Percentiles rank a stretch among this genome's conserved stretches.
phyloP scores from a whole-genome alignment of 805 yeast genomes.

The Saccharomycopsis schoenii region DNA sequence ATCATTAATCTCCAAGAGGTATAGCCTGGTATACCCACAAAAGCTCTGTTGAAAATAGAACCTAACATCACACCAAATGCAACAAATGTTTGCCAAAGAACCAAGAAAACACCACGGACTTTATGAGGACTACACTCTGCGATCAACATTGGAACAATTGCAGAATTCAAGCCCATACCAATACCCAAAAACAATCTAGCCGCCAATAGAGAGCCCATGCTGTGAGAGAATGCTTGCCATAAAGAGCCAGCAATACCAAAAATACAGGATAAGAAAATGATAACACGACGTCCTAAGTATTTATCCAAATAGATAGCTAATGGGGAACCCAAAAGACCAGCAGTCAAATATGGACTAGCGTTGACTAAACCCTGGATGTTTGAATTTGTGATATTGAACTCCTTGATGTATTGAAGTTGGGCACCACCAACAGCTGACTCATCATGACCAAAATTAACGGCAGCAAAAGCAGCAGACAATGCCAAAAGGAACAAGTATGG shows the following conservation, averaged over 20 bases:
- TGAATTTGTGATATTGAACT: slow-evolving; percentile 33
- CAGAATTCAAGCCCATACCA: slow-evolving; percentile 57
- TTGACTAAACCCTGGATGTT: slow-evolving; percentile 50
- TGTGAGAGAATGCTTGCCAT: slow-evolving; percentile 55
- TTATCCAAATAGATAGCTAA: slow-evolving; percentile 43
- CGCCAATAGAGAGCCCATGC: slow-evolving; percentile 50
- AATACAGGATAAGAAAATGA: slow-evolving; percentile 46
- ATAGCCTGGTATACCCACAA: slow-evolving; percentile 35
- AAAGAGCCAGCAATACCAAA: slow-evolving; percentile 50
- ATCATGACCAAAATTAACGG: slow-evolving; percentile 67
- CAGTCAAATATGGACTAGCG: slow-evolving; percentile 57
- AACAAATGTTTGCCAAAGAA: slow-evolving; percentile 68
- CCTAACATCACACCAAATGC: slow-evolving; percentile 67
- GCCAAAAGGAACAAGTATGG: slow-evolving; percentile 50
- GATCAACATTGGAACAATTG: slow-evolving; percentile 57
- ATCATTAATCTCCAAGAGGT: slow-evolving; percentile 59
- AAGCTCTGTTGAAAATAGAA: slow-evolving; percentile 47
- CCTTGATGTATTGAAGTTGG: slow-evolving; percentile 39
- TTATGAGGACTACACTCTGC: slow-evolving; percentile 51
- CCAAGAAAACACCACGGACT: slow-evolving; percentile 53
- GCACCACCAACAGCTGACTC: slow-evolving; percentile 67
- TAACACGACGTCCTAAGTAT: slow-evolving; percentile 47
- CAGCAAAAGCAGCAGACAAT: slow-evolving; percentile 41
- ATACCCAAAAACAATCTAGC: slow-evolving; percentile 53
- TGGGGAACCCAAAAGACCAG: slow-evolving; percentile 48